Evolutionary conservation across 768 basidiomycete genomes (phyloP).

Genomic region (Pholiota conissans): DNA sequence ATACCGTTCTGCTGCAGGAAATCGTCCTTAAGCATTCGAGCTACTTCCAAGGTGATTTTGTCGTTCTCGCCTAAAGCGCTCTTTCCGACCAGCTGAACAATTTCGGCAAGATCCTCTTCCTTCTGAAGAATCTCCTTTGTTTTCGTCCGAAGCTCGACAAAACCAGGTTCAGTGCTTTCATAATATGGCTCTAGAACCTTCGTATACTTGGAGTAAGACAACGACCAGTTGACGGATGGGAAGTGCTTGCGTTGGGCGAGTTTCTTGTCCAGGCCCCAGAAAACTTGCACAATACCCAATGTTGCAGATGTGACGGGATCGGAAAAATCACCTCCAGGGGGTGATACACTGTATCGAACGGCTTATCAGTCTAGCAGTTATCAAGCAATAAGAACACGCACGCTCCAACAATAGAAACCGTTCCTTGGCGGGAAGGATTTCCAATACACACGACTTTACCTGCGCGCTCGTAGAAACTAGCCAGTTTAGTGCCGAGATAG

Average conservation of each 20-base stretch:
- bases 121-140: slow-evolving; percentile 98
- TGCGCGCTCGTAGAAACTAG: slow-evolving; percentile 97
- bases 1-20: slow-evolving; percentile 99
- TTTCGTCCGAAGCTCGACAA: slow-evolving; percentile 87
- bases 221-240: slow-evolving; percentile 99
- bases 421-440: slow-evolving; percentile 83
- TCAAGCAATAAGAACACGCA: slow-evolving; percentile 44
- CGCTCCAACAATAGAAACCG: slow-evolving; percentile 99
- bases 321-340: slow-evolving; percentile 98
- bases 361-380: neutral
- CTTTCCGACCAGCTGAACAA: slow-evolving; percentile 99
- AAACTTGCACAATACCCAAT: slow-evolving; percentile 97
- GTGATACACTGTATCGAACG: slow-evolving; percentile 74
- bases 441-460: slow-evolving; percentile 95
- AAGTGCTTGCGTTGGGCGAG: slow-evolving; percentile 99
- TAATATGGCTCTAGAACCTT: slow-evolving; percentile 93
- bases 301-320: slow-evolving; percentile 98
- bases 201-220: slow-evolving; percentile 99
- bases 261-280: slow-evolving; percentile 99
- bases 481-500: slow-evolving; percentile 92
- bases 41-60: slow-evolving; percentile 98
- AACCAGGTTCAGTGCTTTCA: slow-evolving; percentile 89
- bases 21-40: slow-evolving; percentile 95
- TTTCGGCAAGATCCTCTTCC: slow-evolving; percentile 97
- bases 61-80: slow-evolving; percentile 95